Conservation (phyloP, 129 eudicot genomes). For the Lonicera japonica region DNA sequence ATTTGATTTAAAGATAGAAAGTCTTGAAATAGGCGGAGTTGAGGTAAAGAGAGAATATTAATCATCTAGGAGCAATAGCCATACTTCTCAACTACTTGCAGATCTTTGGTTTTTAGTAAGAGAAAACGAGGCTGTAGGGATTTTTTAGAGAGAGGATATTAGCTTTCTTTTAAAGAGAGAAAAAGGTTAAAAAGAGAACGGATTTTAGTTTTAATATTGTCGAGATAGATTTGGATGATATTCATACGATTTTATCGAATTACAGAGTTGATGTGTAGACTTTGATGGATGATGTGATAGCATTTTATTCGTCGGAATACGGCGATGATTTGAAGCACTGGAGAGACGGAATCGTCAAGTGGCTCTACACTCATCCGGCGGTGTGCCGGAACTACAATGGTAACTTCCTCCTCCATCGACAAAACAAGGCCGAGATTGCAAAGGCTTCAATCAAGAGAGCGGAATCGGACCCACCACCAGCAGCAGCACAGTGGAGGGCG, state of each 20-base stretch:
- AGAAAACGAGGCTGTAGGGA: too few relatives aligned
- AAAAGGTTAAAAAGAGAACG: background rate
- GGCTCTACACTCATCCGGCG: conserved; percentile 26
- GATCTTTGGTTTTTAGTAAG: too few relatives aligned
- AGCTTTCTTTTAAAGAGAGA: too few relatives aligned
- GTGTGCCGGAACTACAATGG: conserved; percentile 37
- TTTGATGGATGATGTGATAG: conserved; percentile 60
- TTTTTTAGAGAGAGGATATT: too few relatives aligned
- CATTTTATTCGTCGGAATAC: conserved; percentile 50
- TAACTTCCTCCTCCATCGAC: background rate
- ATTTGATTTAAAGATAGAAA: too few relatives aligned
- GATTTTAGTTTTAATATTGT: background rate
- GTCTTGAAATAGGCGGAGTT: too few relatives aligned
- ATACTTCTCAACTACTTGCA: too few relatives aligned
- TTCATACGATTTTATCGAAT: conserved; percentile 44
- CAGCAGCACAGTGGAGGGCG: too few relatives aligned
- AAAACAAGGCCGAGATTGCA: background rate
- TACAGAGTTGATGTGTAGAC: conserved; percentile 56
- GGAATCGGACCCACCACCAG: too few relatives aligned
- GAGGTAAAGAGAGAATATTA: too few relatives aligned
- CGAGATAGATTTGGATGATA: conserved; percentile 56
- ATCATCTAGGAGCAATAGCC: too few relatives aligned
- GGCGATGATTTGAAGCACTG: conserved; percentile 50
- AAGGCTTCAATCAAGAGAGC: conserved; percentile 8
- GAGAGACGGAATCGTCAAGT: conserved; percentile 53